These are phyloP conservation scores for Geotrichum carabidarum DNA, from an alignment of 1,139 yeast species.

Conservation along the genomic window DNA sequence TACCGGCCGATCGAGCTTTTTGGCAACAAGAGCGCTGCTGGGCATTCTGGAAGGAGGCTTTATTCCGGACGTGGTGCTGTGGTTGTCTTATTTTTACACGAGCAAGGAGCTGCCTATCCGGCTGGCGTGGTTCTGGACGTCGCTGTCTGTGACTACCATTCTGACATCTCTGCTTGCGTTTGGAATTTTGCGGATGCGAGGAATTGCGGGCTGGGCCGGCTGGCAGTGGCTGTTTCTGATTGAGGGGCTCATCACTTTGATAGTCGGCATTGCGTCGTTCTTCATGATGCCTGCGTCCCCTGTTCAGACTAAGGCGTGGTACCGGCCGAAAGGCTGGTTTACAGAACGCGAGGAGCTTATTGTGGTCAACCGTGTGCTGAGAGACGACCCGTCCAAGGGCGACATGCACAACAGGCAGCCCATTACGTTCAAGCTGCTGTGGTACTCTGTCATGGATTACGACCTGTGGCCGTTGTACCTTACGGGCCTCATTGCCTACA, in stretches of 20 bases:
- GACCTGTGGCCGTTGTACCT: slow-evolving; percentile 57
- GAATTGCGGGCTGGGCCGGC: slow-evolving; percentile 39
- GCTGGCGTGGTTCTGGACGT: slow-evolving; percentile 47
- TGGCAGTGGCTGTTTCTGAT: slow-evolving; percentile 59
- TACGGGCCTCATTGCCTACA: slow-evolving; percentile 46
- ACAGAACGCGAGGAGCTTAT: slow-evolving; percentile 54
- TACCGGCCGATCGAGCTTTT: slow-evolving; percentile 39
- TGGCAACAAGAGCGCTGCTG: slow-evolving; percentile 43
- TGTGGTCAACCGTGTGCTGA: slow-evolving; percentile 52
- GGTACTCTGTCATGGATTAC: slow-evolving; percentile 45
- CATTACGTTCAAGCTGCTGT: slow-evolving; percentile 41
- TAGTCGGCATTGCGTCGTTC: slow-evolving; percentile 47
- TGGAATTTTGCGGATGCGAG: slow-evolving; percentile 44
- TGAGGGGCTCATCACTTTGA: slow-evolving; percentile 50
- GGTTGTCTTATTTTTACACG: slow-evolving; percentile 53
- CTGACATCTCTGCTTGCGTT: slow-evolving; percentile 42
- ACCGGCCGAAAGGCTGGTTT: slow-evolving; percentile 55
- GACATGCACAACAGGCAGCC: slow-evolving; percentile 64
- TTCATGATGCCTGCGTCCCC: slow-evolving; percentile 55
- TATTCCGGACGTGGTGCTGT: slow-evolving; percentile 49
- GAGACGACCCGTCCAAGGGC: slow-evolving; percentile 66
- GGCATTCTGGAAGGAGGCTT: slow-evolving; percentile 54
- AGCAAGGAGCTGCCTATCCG: slow-evolving; percentile 46
- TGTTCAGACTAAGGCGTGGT: slow-evolving; percentile 47
- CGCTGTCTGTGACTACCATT: slow-evolving; percentile 30